These are phyloP conservation scores for Gossypium laxum DNA, from an alignment of 441 rosid species.

Conservation along the genomic window DNA sequence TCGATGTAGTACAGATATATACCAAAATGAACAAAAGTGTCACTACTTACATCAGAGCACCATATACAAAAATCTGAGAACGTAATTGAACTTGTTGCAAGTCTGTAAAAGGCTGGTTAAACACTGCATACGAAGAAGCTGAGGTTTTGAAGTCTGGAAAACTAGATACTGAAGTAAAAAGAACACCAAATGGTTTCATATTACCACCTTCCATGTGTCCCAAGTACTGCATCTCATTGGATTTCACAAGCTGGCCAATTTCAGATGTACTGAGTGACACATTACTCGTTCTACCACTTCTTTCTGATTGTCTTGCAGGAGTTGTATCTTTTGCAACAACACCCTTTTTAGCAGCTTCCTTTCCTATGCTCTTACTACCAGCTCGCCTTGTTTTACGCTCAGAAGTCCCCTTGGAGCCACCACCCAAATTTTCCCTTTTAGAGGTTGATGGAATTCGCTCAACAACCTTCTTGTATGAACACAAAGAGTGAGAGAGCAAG, in stretches of 20 bases:
- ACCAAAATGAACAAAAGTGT: background rate
- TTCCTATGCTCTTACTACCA: conserved; percentile 45
- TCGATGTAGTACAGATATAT: background rate
- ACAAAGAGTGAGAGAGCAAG: conserved; percentile 19
- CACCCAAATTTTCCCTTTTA: conserved; percentile 24
- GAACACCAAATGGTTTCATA: conserved; percentile 42
- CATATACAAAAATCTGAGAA: conserved; percentile 96
- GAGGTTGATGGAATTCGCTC: conserved; percentile 50
- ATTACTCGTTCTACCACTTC: conserved; percentile 37
- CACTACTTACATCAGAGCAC: conserved; percentile 73
- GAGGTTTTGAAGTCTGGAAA: conserved; percentile 65
- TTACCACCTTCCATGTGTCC: conserved; percentile 36
- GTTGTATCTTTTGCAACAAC: conserved; percentile 33
- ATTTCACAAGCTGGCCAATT: conserved; percentile 27
- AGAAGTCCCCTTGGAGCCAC: conserved; percentile 41
- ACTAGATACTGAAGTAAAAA: conserved; percentile 39
- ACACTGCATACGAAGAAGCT: conserved; percentile 38
- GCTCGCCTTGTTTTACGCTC: conserved; percentile 71
- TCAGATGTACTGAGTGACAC: conserved; percentile 34
- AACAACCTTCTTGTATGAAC: conserved; percentile 28
- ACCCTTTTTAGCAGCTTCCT: conserved; percentile 52
- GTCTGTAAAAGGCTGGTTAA: conserved; percentile 90
- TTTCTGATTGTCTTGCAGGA: conserved; percentile 36
- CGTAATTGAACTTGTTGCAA: conserved; percentile 97
- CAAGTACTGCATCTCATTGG: conserved; percentile 46